A percentile compares a stretch with the other conserved stretches of the same genome.
These are phyloP conservation scores for Davidsoniella virescens DNA, from an alignment of 2,329 filamentous ascomycete genomes.

Conservation along the genomic window DNA sequence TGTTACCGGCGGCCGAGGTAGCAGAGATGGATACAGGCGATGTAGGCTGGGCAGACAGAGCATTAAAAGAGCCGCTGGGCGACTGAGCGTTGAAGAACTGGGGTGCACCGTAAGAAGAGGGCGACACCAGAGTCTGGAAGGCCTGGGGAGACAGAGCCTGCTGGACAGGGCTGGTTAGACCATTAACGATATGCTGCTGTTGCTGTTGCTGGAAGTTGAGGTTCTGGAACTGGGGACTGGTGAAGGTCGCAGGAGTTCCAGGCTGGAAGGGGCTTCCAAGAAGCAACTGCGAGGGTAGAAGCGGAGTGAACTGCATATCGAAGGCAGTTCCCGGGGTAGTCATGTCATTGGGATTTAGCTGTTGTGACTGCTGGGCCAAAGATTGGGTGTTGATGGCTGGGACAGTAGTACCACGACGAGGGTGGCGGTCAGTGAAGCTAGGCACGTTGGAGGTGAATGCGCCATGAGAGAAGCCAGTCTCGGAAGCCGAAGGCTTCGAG, in stretches of 20 bases:
- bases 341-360: conserved; percentile 49
- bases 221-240: conserved; percentile 80
- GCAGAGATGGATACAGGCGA: conserved; percentile 62
- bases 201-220: conserved; percentile 57
- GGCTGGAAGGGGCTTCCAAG: conserved; percentile 95
- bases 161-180: conserved; percentile 59
- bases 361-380: conserved; percentile 28
- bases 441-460: conserved; percentile 77
- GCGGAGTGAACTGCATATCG: conserved; percentile 96
- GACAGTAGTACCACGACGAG: conserved; percentile 65
- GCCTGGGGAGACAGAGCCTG: conserved; percentile 64
- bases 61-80: conserved; percentile 59
- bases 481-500: conserved; percentile 67
- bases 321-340: conserved; percentile 74
- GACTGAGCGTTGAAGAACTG: conserved; percentile 80
- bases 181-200: conserved; percentile 37
- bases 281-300: conserved; percentile 85
- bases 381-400: conserved; percentile 81
- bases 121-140: conserved; percentile 74
- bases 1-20: conserved; percentile 76
- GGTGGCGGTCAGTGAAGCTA: conserved; percentile 75
- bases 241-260: conserved; percentile 77
- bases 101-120: conserved; percentile 64
- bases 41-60: conserved; percentile 43
- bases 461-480: conserved; percentile 83